phyloP scores from a whole-genome alignment of 306 rosid species.

The Crataegus laevigata region DNA sequence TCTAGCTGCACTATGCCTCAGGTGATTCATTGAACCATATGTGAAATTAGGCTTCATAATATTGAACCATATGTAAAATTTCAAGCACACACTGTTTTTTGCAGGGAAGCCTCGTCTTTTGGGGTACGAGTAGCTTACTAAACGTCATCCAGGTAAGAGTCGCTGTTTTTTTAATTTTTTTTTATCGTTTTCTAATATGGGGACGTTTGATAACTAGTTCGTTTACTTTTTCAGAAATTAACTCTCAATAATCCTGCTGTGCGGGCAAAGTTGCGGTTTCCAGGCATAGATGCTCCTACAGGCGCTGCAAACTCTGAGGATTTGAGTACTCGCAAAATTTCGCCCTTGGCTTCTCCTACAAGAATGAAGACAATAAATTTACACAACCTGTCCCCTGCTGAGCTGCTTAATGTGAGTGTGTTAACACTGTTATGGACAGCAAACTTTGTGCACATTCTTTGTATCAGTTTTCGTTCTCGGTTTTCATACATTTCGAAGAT shows the following conservation, averaged over 20 bases:
- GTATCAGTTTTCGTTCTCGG: background rate
- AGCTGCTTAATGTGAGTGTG: slow-evolving; percentile 60
- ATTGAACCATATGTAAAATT: background rate
- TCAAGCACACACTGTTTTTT: slow-evolving; percentile 8
- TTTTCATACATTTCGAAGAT: slow-evolving; percentile 1
- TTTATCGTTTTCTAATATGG: too few relatives aligned
- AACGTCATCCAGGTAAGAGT: slow-evolving; percentile 54
- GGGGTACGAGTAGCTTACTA: slow-evolving; percentile 74
- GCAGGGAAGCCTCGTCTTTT: slow-evolving; percentile 90
- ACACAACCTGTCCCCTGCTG: slow-evolving; percentile 53
- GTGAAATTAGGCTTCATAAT: slow-evolving; percentile 5
- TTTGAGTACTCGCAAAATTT: slow-evolving; percentile 23
- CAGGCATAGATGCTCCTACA: slow-evolving; percentile 23
- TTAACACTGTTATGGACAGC: background rate
- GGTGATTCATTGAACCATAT: slow-evolving; percentile 36
- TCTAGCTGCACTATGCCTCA: slow-evolving; percentile 63
- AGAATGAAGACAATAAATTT: slow-evolving; percentile 36
- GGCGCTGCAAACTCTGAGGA: slow-evolving; percentile 21
- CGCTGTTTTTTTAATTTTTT: background rate
- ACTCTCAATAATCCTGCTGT: slow-evolving; percentile 55
- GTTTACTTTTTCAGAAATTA: slow-evolving; percentile 46
- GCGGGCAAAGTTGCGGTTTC: slow-evolving; percentile 62
- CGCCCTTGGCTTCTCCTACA: slow-evolving; percentile 39
- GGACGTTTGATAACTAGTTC: background rate
- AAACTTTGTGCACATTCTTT: slow-evolving; percentile 2